Conservation (phyloP, 805 yeast genomes). For the Tetrapisispora pingtungensis region DNA sequence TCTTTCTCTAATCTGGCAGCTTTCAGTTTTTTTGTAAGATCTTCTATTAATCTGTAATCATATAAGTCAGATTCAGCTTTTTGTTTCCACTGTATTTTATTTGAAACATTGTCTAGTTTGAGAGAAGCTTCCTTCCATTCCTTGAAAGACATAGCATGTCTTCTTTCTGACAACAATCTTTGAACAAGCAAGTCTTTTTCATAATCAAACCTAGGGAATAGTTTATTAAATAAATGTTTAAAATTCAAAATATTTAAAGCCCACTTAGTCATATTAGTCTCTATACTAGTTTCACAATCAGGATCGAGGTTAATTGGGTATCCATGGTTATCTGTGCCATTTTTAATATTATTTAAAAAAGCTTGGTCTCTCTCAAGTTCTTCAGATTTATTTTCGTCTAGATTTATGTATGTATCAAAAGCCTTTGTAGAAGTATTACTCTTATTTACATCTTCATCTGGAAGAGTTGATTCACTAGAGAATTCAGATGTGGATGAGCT, state of each 20-base stretch:
- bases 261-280: neutral
- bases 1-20: slow-evolving; percentile 53
- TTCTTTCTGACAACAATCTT: slow-evolving; percentile 31
- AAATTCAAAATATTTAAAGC: neutral
- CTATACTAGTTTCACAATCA: neutral
- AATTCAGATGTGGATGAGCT: neutral
- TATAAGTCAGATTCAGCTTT: slow-evolving; percentile 51
- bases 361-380: slow-evolving; percentile 1
- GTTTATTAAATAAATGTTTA: neutral
- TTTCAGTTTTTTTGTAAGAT: slow-evolving; percentile 44
- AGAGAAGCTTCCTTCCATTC: slow-evolving; percentile 61
- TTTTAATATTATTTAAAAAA: neutral
- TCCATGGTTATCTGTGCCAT: slow-evolving; percentile 1
- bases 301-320: slow-evolving; percentile 1
- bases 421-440: neutral
- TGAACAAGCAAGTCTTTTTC: slow-evolving; percentile 32
- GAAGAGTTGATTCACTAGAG: neutral
- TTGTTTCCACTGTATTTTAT: slow-evolving; percentile 62
- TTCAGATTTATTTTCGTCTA: neutral
- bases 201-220: slow-evolving; percentile 6
- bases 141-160: slow-evolving; percentile 39
- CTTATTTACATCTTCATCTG: neutral
- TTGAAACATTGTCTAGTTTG: slow-evolving; percentile 54
- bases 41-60: slow-evolving; percentile 54
- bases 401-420: neutral